A percentile compares a stretch with the other conserved stretches of the same genome.
phyloP scores from a whole-genome alignment of 805 yeast species.

The Saturnispora sanitii region DNA sequence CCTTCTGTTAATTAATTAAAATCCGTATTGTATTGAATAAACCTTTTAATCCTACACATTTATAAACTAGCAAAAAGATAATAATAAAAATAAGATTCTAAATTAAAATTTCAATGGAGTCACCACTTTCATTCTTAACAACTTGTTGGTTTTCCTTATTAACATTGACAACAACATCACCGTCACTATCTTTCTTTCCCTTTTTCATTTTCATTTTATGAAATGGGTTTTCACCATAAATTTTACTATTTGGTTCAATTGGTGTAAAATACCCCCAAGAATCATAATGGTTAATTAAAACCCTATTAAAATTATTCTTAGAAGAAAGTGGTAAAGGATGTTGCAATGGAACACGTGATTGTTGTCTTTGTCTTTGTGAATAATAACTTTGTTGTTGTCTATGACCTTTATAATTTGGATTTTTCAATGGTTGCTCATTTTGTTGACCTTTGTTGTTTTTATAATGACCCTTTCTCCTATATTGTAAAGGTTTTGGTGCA shows the following conservation, averaged over 20 bases:
- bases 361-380: background rate
- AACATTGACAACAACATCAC: no score
- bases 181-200: background rate
- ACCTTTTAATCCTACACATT: no score
- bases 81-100: no score
- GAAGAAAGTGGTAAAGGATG: background rate
- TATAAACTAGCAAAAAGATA: no score
- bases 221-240: conserved; percentile 12
- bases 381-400: background rate
- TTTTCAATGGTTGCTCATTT: background rate
- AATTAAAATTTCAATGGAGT: no score
- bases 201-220: conserved; percentile 2
- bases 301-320: background rate
- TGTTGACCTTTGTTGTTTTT: background rate
- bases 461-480: conserved; percentile 5
- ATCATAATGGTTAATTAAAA: background rate
- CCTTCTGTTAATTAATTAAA: background rate
- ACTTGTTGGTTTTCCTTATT: no score
- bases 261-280: conserved; percentile 4
- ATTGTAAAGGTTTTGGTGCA: conserved; percentile 1
- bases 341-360: background rate
- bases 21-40: no score
- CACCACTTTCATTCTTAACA: background rate
- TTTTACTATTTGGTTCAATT: background rate
- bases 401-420: background rate